Base-by-base conservation (phyloP, 805 yeast species). In the Candida coquimbonensis region DNA sequence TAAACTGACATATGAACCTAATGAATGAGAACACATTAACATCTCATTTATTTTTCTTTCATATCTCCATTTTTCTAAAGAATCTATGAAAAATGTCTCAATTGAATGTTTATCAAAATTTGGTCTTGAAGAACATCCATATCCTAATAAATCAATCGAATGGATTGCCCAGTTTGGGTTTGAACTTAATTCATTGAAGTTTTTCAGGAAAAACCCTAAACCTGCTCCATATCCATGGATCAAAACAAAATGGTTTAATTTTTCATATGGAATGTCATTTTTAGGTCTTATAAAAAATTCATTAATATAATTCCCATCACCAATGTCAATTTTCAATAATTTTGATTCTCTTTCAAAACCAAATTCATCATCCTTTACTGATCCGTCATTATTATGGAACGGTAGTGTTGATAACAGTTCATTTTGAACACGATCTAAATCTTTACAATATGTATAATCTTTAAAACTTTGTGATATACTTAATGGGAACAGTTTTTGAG, bases 161-260 rank as follows among this genome's bases (percentile, higher is more conserved):
- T 88, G 96, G 39, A 90, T 70, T 45, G 82, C 75, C 85, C 93
- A 85, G 27, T 74, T 67, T 24, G 63, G 54, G 14, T 63, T 54
- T 12, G 46, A 38, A 1, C 74, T 62, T 27, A 82, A 62, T 4
- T 67, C 68, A 49, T 83, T 84, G 48, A 86, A 74, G 63, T 89
- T 91, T 55, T 81, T 82, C 44, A 83, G 67, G 56, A 83, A 93
- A 53, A 89, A 81, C 0, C 96, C 98, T 26, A 89, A 66, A 1
- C 96, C 93, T 0, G 98, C 97, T 4, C 96, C 98, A 59, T 91
- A 91, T 0, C 99, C 99, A 64, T 91, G 99, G 12, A 91, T 70
- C 43, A 91, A 67, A 0, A 93, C 87, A 24, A 89, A 63, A 62
- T 84, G 76, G 53, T 66, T 67, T 42, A 62, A 44, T 9, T 37